A percentile compares a stretch with the other conserved stretches of the same genome.
These are phyloP conservation scores for Mollisia scopiformis DNA, from an alignment of 2,329 filamentous ascomycete genomes.

Conservation along the genomic window DNA sequence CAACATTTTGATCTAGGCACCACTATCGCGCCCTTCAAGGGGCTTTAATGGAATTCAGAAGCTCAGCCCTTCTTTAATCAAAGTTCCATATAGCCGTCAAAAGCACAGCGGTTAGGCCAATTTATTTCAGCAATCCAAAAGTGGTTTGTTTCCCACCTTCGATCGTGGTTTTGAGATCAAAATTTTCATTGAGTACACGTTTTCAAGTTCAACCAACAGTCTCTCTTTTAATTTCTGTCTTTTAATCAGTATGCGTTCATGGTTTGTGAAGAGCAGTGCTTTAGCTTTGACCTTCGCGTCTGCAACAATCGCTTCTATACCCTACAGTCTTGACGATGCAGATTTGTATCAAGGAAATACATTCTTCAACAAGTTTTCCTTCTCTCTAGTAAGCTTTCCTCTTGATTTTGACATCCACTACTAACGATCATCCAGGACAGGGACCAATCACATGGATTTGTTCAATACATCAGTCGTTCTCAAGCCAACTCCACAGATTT, in stretches of 20 bases:
- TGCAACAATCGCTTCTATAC: neutral
- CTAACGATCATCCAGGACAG: neutral
- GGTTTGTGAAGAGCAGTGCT: neutral
- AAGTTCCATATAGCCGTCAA: neutral
- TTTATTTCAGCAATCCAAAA: neutral
- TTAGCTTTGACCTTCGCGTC: neutral
- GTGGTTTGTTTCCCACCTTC: neutral
- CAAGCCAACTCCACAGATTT: neutral
- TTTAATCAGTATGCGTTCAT: neutral
- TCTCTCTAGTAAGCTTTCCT: neutral
- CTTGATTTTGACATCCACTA: no score
- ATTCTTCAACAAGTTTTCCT: conserved; percentile 9
- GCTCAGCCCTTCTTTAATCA: neutral
- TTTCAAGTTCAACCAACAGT: no score
- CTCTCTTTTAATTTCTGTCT: neutral
- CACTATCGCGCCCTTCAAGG: neutral
- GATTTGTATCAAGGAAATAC: conserved; percentile 5
- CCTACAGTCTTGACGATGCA: conserved; percentile 3
- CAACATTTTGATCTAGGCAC: neutral
- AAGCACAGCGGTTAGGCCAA: neutral
- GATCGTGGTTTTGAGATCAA: neutral
- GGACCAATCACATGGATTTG: neutral
- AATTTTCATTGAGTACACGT: neutral
- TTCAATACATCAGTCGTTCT: neutral
- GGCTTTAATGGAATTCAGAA: neutral